A percentile compares a stretch with the other conserved stretches of the same genome.
phyloP scores from a whole-genome alignment of 768 basidiomycete genomes.

The Termitomyces sp. region DNA sequence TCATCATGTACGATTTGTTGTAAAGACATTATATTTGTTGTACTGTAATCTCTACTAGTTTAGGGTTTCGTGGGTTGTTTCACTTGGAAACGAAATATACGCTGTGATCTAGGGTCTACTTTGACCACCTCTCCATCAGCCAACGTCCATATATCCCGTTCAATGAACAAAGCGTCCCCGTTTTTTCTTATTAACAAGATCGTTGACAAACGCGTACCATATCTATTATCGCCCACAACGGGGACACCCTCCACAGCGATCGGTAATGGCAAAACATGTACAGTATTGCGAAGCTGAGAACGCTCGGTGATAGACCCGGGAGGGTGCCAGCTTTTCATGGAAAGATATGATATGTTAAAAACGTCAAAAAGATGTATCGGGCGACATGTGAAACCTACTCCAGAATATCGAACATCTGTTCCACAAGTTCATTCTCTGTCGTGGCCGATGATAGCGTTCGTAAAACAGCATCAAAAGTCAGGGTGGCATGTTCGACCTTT shows the following conservation, averaged over 20 bases:
- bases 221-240: constrained; percentile 22
- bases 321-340: constrained; percentile 39
- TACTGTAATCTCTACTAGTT: constrained; percentile 14
- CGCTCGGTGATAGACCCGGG: constrained; percentile 41
- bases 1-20: constrained; percentile 7
- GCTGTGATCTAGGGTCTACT: constrained; percentile 37
- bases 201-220: constrained; percentile 72
- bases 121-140: constrained; percentile 33
- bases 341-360: constrained; percentile 23
- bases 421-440: constrained; percentile 49
- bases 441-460: constrained; percentile 27
- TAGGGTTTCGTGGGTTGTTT: constrained; percentile 9
- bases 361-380: constrained; percentile 13
- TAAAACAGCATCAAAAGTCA: constrained; percentile 40
- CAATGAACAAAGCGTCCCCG: constrained; percentile 61
- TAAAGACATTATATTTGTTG: constrained; percentile 13
- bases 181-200: constrained; percentile 59
- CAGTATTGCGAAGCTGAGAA: constrained; percentile 53
- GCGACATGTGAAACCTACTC: constrained; percentile 45
- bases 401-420: constrained; percentile 59
- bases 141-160: constrained; percentile 63
- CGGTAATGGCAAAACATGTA: constrained; percentile 53
- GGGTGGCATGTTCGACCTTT: constrained; percentile 60
- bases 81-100: constrained; percentile 46
- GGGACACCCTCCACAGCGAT: constrained; percentile 25